phyloP scores from a whole-genome alignment of 352 stramenopile species.

The Globisporangium cylindrosporum region DNA sequence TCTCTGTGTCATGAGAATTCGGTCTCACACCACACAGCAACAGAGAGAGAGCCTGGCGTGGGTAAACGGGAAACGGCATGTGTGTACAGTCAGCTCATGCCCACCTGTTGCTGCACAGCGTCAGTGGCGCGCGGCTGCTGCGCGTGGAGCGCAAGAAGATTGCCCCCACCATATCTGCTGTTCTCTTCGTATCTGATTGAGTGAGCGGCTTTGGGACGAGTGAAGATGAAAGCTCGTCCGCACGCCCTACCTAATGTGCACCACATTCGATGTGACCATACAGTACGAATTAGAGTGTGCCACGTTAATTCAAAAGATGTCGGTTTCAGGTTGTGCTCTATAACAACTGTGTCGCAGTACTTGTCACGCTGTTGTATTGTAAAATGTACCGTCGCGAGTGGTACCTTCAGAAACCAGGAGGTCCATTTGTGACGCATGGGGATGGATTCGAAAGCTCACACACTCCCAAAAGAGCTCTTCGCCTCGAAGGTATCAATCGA shows the following conservation, averaged over 20 bases:
- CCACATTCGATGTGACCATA: background rate
- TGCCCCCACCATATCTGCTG: background rate
- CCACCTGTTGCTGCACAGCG: conserved; percentile 13
- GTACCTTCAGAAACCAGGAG: background rate
- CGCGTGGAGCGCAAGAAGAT: conserved; percentile 12
- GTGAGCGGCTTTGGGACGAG: background rate
- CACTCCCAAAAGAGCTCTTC: background rate
- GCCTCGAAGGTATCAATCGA: background rate
- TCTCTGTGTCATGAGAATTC: background rate
- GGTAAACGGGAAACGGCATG: too few relatives aligned
- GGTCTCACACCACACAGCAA: background rate
- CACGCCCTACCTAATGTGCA: background rate
- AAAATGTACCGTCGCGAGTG: background rate
- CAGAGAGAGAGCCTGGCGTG: background rate
- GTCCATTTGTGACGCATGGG: conserved; percentile 4
- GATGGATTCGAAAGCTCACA: conserved; percentile 4
- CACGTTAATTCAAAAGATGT: background rate
- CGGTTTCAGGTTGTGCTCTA: background rate
- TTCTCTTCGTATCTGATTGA: background rate
- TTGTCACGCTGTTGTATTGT: background rate
- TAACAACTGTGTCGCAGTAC: background rate
- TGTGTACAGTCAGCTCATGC: background rate
- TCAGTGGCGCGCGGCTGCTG: conserved; percentile 3
- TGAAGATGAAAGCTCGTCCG: background rate
- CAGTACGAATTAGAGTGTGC: too few relatives aligned